Conservation (phyloP, 306 rosid genomes). For the Trichosanthes cucumerina region DNA sequence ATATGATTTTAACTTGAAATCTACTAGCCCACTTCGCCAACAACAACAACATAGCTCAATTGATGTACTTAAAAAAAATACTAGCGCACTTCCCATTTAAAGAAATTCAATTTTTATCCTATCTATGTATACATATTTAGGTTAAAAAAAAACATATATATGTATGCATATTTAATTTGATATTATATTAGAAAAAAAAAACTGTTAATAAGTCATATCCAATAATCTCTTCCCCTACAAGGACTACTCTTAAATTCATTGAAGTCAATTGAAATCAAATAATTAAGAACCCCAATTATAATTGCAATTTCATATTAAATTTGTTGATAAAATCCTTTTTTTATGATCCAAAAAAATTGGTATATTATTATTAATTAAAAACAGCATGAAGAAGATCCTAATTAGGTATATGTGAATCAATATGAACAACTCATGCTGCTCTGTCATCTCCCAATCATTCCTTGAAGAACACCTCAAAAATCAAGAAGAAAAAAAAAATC, state of each 20-base stretch:
- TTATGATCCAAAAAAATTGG: not conserved
- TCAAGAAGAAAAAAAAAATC: not conserved
- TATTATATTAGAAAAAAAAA: not conserved
- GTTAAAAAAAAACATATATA: too few species aligned
- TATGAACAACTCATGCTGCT: constrained; percentile 25
- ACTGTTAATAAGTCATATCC: not conserved
- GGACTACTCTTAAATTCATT: not conserved
- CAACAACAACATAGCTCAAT: too few species aligned
- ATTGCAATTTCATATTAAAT: not conserved
- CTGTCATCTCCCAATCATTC: constrained; percentile 29
- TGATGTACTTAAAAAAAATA: too few species aligned
- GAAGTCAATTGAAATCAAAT: not conserved
- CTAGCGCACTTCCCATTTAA: not conserved
- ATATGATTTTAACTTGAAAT: not conserved
- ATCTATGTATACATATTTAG: too few species aligned
- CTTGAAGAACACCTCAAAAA: not conserved
- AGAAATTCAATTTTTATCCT: not conserved
- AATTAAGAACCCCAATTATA: not conserved
- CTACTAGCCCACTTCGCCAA: too few species aligned
- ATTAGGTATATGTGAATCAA: constrained; percentile 13
- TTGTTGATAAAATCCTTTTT: not conserved
- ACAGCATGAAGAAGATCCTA: constrained; percentile 8
- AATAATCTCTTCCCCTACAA: not conserved
- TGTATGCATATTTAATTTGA: too few species aligned
- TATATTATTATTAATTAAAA: not conserved